phyloP scores from a whole-genome alignment of 2,329 filamentous ascomycete species.

The Fusarium miscanthi region DNA sequence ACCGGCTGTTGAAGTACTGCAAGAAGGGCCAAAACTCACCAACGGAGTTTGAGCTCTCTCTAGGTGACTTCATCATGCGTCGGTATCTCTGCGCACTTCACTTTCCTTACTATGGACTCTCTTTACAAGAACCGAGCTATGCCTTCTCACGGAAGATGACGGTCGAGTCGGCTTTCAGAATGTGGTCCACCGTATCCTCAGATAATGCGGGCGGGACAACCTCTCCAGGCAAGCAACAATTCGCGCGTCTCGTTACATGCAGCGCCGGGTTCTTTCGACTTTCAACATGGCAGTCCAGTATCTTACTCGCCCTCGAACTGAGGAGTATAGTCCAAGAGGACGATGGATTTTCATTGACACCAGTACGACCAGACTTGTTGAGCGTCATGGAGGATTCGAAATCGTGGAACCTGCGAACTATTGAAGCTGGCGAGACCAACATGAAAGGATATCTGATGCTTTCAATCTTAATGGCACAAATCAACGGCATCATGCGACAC shows the following conservation, averaged over 20 bases:
- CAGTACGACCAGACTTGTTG: constrained; percentile 56
- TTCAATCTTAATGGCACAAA: constrained; percentile 47
- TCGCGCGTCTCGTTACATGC: constrained; percentile 53
- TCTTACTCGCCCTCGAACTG: constrained; percentile 56
- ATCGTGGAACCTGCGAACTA: constrained; percentile 52
- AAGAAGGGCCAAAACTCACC: constrained; percentile 36
- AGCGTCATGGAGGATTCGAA: constrained; percentile 55
- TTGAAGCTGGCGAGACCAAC: constrained; percentile 65
- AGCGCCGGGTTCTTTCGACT: constrained; percentile 56
- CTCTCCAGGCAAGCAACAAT: constrained; percentile 39
- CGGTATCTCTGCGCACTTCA: constrained; percentile 68
- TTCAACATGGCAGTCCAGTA: constrained; percentile 48
- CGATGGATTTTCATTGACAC: constrained; percentile 49
- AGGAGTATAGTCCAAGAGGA: constrained; percentile 55
- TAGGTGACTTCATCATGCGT: constrained; percentile 63
- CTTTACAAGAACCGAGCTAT: constrained; percentile 57
- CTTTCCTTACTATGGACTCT: constrained; percentile 59
- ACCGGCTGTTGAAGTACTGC: constrained; percentile 47
- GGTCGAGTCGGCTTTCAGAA: constrained; percentile 59
- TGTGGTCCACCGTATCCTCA: constrained; percentile 55
- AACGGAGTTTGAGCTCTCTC: constrained; percentile 55
- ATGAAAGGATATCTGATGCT: constrained; percentile 62
- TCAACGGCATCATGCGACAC: constrained; percentile 55
- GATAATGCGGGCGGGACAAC: background rate
- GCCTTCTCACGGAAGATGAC: constrained; percentile 63